Base-by-base conservation (phyloP, 148 eudicot species). In the Silene conica region DNA sequence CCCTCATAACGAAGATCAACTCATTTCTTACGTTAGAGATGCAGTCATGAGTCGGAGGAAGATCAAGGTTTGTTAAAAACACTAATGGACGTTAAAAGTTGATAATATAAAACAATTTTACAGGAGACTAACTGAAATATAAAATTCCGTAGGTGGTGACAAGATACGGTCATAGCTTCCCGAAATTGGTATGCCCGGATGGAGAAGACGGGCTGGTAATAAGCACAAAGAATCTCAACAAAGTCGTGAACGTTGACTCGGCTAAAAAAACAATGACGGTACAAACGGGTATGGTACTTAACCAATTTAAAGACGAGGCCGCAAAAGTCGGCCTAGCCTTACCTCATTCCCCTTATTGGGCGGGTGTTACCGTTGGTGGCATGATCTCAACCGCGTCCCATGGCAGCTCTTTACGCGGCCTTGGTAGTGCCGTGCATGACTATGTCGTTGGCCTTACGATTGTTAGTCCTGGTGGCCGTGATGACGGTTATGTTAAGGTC, bases 371-470 rank as follows among this genome's bases (percentile, higher is more conserved):
- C 0, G 57, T 80, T 1, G 83, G 83, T 12, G 83, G 83, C 5
- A 72, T 80, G 73, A 67, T 80, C 0, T 63, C 80, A 10, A 80
- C 83, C 0, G 83, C 73, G 0, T 75, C 83, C 22, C 84, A 81
- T 25, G 80, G 80, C 57, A 77, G 84, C 75, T 73, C 81, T 2
- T 55, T 70, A 58, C 66, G 69, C 56, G 80, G 83, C 1, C 70
- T 50, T 18, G 83, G 83, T 23, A 71, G 84, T 41, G 80, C 72
- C 5, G 75, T 77, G 6, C 84, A 81, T 63, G 84, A 81, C 34
- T 74, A 77, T n/a, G 78, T 81, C 31, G 67, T 65, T 2, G 70
- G 59, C 26, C 54, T 81, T 28, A 74, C 62, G 68, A 78, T 81
- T 38, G 46, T 81, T 9, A 77, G 73, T 28, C 84, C 84, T 0